Base-by-base conservation (phyloP, 768 basidiomycete genomes). In the Lentinula detonsa region DNA sequence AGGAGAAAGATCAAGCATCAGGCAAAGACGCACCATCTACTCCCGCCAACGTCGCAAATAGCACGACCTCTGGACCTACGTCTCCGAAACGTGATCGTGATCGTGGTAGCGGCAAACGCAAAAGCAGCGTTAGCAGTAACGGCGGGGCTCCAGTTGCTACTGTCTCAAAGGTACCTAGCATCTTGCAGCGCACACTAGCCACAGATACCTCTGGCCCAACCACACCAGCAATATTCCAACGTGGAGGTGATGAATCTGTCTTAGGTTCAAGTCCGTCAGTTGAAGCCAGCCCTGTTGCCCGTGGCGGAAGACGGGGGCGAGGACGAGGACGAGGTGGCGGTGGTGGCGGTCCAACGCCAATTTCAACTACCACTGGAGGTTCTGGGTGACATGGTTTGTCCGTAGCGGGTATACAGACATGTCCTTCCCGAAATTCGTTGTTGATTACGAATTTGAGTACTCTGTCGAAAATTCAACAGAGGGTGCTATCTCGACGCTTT, bases 161-260 rank as follows among this genome's bases (percentile, higher is more conserved):
- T 40, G 40, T 51, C 3, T 57, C 51, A 5, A 72, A 70, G 54
- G 67, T 74, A 0, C 72, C 73, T 1, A 68, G 66, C 16, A 75
- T 76, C 31, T 59, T 75, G 58, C 72, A 73, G 54, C 71, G 74
- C 21, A 55, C 63, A 3, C 13, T 16, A 40, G 21, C 23, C 11
- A 5, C 40, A 7, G 71, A 72, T 51, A 64, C 46, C 3, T 61
- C 66, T 15, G 40, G 31, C 4, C 5, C 37, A 9, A 33, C 61
- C 5, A 15, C 39, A 10, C 53, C 54, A 37, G 39, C 33, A 39
- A 59, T 63, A 43, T 31, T 55, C 21, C 50, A 54, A 33, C 48
- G 58, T 31, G 62, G 37, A 21, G 35, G 21, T 48, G 39, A 43
- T 18, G 46, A 33, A 35, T 34, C 42, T 39, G 42, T 11, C 6